Base-by-base conservation (phyloP, 1,139 yeast species). In the Kodamaea plutei region DNA sequence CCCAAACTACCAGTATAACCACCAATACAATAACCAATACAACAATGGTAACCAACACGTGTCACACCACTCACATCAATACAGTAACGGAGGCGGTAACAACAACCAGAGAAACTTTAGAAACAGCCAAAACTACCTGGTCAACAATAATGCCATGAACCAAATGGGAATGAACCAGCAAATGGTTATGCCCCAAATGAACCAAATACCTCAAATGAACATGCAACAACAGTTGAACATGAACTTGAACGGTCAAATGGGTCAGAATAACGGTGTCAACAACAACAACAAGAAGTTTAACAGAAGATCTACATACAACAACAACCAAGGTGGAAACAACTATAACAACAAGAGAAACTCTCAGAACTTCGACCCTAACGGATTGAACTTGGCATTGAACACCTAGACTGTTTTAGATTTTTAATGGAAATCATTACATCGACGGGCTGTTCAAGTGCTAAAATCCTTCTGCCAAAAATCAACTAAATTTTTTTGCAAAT, bases 231-330 rank as follows among this genome's bases (percentile, higher is more conserved):
- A 17, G 11, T 16, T 13, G 20, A 21, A 21, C 11, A 12, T 21
- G 14, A 21, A 12, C 23, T 15, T 20, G 23, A 35, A 23, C 33
- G 39, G 21, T 33, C 31, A 34, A 26, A 21, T 14, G 25, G 34
- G 31, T 30, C 31, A 36, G 38, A 36, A 43, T 45, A 31, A 42
- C 25, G 26, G 40, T 35, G 23, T 21, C 20, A 22, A 22, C 30
- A 43, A 43, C 31, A 48, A 45, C 16, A 44, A 41, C 29, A 51
- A 47, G 29, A 44, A 40, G 35, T 39, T 42, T 23, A 50, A 50
- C 34, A 48, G 54, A 36, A 50, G 48, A 33, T 48, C 53, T 4
- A 38, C 45, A 37, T 43, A 50, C 27, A 30, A 30, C 24, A 31
- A 30, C 26, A 30, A 26, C 27, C 25, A 22, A 20, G 30, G 30